Conservation (phyloP, 1,284 basidiomycete species). For the Ustilago vetiveriae region DNA sequence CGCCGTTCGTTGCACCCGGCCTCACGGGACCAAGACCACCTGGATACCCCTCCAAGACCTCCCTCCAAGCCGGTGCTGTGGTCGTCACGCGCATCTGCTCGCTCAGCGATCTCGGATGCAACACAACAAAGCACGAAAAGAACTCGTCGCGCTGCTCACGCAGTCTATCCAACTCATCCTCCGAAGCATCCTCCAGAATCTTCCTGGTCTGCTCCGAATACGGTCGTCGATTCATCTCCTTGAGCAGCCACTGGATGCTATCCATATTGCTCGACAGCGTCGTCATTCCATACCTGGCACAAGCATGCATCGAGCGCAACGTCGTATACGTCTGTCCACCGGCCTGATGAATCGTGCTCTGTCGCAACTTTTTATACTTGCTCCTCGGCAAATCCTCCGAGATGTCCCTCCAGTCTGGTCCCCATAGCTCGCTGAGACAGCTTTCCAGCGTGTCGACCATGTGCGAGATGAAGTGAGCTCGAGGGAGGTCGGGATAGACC, state of each 20-base stretch:
- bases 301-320: constrained; percentile 24
- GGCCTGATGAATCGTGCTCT: constrained; percentile 31
- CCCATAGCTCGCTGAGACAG: constrained; percentile 39
- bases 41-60: constrained; percentile 34
- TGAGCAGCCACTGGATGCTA: constrained; percentile 55
- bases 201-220: constrained; percentile 13
- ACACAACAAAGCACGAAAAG: constrained; percentile 27
- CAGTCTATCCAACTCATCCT: constrained; percentile 4
- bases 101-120: constrained; percentile 50
- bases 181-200: constrained; percentile 2
- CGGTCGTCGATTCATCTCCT: constrained; percentile 34
- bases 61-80: constrained; percentile 26
- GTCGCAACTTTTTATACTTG: constrained; percentile 36
- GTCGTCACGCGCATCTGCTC: constrained; percentile 53
- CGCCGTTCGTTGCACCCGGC: too few species aligned
- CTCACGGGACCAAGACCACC: constrained; percentile 12
- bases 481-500: constrained; percentile 33
- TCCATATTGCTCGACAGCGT: constrained; percentile 53
- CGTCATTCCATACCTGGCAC: constrained; percentile 41
- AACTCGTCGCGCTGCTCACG: constrained; percentile 4
- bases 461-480: constrained; percentile 44
- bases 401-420: constrained; percentile 36
- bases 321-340: constrained; percentile 38
- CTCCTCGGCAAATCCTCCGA: constrained; percentile 29
- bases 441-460: constrained; percentile 33